These are phyloP conservation scores for Acacia crassicarpa DNA, from an alignment of 306 rosid species.

Conservation along the genomic window DNA sequence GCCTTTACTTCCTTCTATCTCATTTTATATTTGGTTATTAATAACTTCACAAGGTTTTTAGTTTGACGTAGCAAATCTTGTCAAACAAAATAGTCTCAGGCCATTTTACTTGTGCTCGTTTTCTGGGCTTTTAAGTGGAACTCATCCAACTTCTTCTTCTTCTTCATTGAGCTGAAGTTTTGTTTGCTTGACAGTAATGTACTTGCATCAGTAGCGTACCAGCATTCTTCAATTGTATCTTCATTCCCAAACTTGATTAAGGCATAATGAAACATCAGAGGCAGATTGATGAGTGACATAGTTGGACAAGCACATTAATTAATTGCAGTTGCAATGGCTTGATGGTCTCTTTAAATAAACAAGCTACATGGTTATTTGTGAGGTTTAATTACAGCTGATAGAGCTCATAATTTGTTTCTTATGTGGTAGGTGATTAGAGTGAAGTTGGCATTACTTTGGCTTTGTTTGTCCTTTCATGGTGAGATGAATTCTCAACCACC, in stretches of 20 bases:
- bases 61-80: not conserved
- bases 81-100: slow-evolving; percentile 3
- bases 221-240: not conserved
- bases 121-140: slow-evolving; percentile 1
- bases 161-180: not conserved
- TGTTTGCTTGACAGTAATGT: not conserved
- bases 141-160: not conserved
- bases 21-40: not conserved
- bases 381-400: not conserved
- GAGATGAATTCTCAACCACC: not conserved
- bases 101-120: slow-evolving; percentile 7
- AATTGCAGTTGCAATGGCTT: slow-evolving; percentile 6
- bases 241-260: not conserved
- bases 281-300: slow-evolving; percentile 18
- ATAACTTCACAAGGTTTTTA: not conserved
- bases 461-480: not conserved
- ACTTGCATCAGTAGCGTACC: not conserved
- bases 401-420: slow-evolving; percentile 21
- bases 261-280: not conserved
- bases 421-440: slow-evolving; percentile 2
- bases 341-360: slow-evolving; percentile 5
- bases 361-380: not conserved
- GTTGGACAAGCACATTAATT: not conserved
- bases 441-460: not conserved
- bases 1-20: not conserved